Percentiles rank a stretch among this genome's conserved stretches.
These are phyloP conservation scores for Obelidium mucronatum DNA, from an alignment of 192 early-diverging fungal genomes.

Conservation along the genomic window DNA sequence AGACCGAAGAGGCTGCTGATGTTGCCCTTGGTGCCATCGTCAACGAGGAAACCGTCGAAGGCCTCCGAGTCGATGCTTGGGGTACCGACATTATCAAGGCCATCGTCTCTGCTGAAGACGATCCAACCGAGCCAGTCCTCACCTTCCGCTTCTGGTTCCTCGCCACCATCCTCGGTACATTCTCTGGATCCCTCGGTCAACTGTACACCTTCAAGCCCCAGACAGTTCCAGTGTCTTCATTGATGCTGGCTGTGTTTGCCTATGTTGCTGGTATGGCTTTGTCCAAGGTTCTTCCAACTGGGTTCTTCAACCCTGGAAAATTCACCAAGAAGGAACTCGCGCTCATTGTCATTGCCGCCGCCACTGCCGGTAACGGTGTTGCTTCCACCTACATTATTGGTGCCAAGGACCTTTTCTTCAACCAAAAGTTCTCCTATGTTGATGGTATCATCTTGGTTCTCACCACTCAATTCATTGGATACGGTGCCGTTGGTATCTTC, in stretches of 20 bases:
- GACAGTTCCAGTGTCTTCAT: too few species aligned
- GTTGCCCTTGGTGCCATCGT: background rate
- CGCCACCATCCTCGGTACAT: too few species aligned
- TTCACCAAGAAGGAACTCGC: slow-evolving; percentile 87
- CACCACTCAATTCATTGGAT: slow-evolving; percentile 53
- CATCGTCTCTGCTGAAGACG: background rate
- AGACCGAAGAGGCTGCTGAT: background rate
- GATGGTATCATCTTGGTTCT: slow-evolving; percentile 55
- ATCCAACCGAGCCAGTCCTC: too few species aligned
- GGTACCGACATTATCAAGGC: background rate
- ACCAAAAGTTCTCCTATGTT: slow-evolving; percentile 11
- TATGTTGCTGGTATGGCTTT: too few species aligned
- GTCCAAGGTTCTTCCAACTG: background rate
- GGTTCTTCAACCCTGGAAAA: slow-evolving; percentile 70
- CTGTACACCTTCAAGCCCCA: too few species aligned
- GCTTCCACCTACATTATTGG: slow-evolving; percentile 26
- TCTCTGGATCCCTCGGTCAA: too few species aligned
- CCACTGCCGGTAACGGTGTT: slow-evolving; percentile 13
- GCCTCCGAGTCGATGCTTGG: background rate
- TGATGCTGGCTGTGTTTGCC: too few species aligned
- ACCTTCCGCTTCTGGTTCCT: too few species aligned
- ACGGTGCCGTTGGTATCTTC: slow-evolving; percentile 69
- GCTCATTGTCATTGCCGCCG: slow-evolving; percentile 63
- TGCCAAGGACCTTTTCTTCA: slow-evolving; percentile 32
- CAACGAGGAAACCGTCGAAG: background rate